Base-by-base conservation (phyloP, 2,329 filamentous ascomycete genomes). In the Iodosphaeria phyllophila region DNA sequence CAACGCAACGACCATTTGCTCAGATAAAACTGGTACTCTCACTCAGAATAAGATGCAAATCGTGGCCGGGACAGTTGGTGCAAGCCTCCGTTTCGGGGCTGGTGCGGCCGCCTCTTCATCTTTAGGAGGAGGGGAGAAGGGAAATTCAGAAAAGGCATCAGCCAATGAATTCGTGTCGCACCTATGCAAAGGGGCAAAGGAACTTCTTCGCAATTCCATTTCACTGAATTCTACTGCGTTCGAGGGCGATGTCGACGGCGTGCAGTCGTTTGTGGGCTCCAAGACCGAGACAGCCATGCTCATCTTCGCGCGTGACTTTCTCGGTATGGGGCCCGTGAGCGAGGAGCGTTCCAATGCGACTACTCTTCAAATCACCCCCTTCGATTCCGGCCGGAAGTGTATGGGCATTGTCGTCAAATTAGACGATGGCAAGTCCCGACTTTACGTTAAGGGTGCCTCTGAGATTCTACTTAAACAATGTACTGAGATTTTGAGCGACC, bases 211-310 rank as follows among this genome's bases (percentile, higher is more conserved):
- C 26, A 58, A 70, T 39, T 74, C 69, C 3, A 67, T 72, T 33
- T 52, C 62, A 9, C 50, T 72, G 32, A 74, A 74, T 45, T 80
- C 75, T 1, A 83, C 76, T 1, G 76, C 76, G 1, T 82, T 82
- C 31, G 74, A 82, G 42, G 73, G 74, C 22, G 70, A 78, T 12
- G 63, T 69, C n/a, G 64, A 77, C 17, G 72, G 74, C 9, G 48
- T 59, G 25, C 57, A 58, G 34, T 66, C 64, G 2, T 82, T 76
- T 30, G 72, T 82, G 35, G 76, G 76, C 22, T 79, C 74, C 39
- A 82, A 82, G 55, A 82, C 76, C 0, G 76, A 82, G 43, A 75
- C 74, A 4, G 74, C 76, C 3, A 50, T 82, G 28, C 58, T 83
- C n/a, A 64, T 69, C 14, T 65, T 79, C 37, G 74, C 73, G 9